Percentiles rank a stretch among this genome's conserved stretches.
phyloP scores from a whole-genome alignment of 1,139 yeast genomes.

The Kodamaea plutei region DNA sequence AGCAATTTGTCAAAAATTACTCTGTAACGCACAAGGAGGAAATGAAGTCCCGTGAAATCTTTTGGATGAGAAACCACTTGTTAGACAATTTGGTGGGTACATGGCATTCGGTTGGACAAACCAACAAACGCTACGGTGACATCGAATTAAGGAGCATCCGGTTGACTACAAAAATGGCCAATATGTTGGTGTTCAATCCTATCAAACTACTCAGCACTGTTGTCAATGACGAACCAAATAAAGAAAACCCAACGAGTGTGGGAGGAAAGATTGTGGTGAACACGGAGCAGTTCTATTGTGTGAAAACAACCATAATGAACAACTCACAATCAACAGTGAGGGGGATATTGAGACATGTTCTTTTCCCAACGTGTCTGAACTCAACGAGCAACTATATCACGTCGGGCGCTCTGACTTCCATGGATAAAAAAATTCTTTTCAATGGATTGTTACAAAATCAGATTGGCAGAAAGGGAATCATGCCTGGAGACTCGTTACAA shows the following conservation, averaged over 20 bases:
- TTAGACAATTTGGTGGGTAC: slow-evolving; percentile 55
- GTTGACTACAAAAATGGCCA: slow-evolving; percentile 51
- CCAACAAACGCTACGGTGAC: slow-evolving; percentile 41
- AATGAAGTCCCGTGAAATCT: slow-evolving; percentile 53
- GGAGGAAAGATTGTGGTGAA: slow-evolving; percentile 26
- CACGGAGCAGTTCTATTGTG: slow-evolving; percentile 47
- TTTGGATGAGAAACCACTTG: slow-evolving; percentile 76
- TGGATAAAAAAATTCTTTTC: slow-evolving; percentile 51
- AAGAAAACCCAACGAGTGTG: slow-evolving; percentile 2
- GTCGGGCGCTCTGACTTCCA: slow-evolving; percentile 21
- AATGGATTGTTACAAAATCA: slow-evolving; percentile 66
- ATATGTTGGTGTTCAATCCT: slow-evolving; percentile 40
- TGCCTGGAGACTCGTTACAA: slow-evolving; percentile 37
- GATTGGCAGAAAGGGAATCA: slow-evolving; percentile 32
- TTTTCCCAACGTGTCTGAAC: slow-evolving; percentile 34
- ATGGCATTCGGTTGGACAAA: slow-evolving; percentile 46
- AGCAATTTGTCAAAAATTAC: slow-evolving; percentile 68
- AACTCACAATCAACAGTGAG: slow-evolving; percentile 33
- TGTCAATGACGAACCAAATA: slow-evolving; percentile 9
- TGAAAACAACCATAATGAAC: slow-evolving; percentile 46
- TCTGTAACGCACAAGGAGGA: slow-evolving; percentile 53
- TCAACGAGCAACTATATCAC: slow-evolving; percentile 12
- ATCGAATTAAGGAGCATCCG: slow-evolving; percentile 66
- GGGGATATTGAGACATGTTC: slow-evolving; percentile 68
- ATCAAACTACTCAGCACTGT: slow-evolving; percentile 12